Evolutionary conservation across 352 stramenopile species (phyloP).

Genomic region (Thalassiosira delicatula): DNA sequence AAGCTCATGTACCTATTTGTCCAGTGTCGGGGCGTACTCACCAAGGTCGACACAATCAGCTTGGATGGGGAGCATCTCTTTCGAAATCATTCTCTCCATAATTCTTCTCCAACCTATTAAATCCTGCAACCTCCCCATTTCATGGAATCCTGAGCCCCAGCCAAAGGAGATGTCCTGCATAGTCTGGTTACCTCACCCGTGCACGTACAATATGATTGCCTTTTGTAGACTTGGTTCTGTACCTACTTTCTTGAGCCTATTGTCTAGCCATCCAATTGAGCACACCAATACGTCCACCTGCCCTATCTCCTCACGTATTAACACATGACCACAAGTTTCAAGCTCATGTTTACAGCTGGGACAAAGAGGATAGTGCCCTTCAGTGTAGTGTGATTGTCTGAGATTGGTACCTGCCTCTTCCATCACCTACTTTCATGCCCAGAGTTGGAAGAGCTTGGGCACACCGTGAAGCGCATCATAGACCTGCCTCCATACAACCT

Average conservation of each 20-base stretch:
- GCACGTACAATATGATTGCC: background rate
- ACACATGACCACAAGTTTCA: constrained; percentile 15
- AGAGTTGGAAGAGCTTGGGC: background rate
- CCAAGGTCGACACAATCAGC: no score
- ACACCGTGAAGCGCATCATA: background rate
- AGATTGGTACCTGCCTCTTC: constrained; percentile 23
- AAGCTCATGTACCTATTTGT: no score
- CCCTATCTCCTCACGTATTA: constrained; percentile 7
- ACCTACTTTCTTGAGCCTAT: constrained; percentile 15
- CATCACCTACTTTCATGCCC: constrained; percentile 4
- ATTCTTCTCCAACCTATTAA: background rate
- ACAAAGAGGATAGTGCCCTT: background rate
- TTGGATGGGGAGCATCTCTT: background rate
- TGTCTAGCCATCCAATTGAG: constrained; percentile 10
- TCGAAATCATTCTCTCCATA: constrained; percentile 2
- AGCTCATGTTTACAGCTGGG: background rate
- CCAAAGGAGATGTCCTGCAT: background rate
- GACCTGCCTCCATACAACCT: background rate
- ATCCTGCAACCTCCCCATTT: background rate
- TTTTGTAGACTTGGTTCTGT: background rate
- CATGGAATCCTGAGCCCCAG: background rate
- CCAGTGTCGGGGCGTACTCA: no score
- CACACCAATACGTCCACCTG: constrained; percentile 1
- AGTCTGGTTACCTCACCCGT: background rate
- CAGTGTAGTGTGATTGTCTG: background rate